Percentiles rank a stretch among this genome's conserved stretches.
These are phyloP conservation scores for Rhodotorula sp. DNA, from an alignment of 1,284 basidiomycete genomes.

Conservation along the genomic window DNA sequence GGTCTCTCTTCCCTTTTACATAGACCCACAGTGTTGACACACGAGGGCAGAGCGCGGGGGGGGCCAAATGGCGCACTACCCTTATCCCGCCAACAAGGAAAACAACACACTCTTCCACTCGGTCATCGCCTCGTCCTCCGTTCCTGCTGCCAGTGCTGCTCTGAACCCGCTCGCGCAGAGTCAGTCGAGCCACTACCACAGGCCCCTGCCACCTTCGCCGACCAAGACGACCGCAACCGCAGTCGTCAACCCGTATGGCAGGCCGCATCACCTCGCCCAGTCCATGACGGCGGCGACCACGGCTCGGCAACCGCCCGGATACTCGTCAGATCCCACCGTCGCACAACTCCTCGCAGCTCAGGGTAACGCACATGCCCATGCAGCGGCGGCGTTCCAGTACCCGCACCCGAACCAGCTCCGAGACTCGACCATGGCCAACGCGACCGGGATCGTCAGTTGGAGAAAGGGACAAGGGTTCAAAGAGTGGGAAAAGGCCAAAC, in stretches of 20 bases:
- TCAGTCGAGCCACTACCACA: background rate
- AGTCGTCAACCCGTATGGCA: conserved; percentile 29
- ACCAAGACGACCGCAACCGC: conserved; percentile 3
- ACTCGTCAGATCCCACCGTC: conserved; percentile 36
- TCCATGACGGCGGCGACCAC: background rate
- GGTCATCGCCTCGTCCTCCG: background rate
- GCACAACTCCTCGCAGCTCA: conserved; percentile 31
- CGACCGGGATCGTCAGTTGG: conserved; percentile 45
- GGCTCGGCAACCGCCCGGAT: background rate
- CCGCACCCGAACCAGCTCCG: background rate
- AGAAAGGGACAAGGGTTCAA: conserved; percentile 47
- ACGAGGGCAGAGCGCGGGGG: background rate
- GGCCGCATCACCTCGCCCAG: conserved; percentile 13
- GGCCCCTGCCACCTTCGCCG: background rate
- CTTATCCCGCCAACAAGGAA: conserved; percentile 8
- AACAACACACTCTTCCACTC: conserved; percentile 4
- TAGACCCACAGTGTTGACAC: too few relatives aligned
- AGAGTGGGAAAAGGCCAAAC: conserved; percentile 76
- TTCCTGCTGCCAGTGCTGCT: background rate
- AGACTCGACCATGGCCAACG: conserved; percentile 34
- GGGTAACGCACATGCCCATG: conserved; percentile 7
- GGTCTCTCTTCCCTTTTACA: background rate
- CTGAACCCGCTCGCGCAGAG: conserved; percentile 4
- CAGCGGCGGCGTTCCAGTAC: conserved; percentile 1
- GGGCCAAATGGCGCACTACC: background rate